These are phyloP conservation scores for Botrytis sinoallii DNA, from an alignment of 2,329 filamentous ascomycete genomes.

Conservation along the genomic window DNA sequence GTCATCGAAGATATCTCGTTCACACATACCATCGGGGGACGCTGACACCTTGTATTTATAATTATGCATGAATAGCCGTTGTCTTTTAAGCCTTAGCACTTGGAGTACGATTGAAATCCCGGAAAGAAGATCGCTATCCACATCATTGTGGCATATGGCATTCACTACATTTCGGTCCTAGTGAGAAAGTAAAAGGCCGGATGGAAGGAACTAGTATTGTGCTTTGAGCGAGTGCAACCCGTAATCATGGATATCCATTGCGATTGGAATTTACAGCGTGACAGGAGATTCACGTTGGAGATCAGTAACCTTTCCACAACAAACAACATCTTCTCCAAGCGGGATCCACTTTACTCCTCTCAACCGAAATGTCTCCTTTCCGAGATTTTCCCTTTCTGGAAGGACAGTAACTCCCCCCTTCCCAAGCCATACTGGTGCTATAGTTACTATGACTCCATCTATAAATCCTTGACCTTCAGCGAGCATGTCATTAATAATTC, in stretches of 20 bases:
- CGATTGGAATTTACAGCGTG: not conserved
- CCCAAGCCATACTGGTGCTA: slow-evolving; percentile 89
- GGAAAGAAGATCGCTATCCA: not conserved
- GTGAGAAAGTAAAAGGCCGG: not conserved
- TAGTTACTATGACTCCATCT: slow-evolving; percentile 78
- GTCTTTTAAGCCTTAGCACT: not conserved
- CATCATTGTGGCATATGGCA: not conserved
- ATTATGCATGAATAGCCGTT: not conserved
- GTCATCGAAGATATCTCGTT: too few species aligned
- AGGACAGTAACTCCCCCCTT: slow-evolving; percentile 75
- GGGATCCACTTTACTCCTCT: slow-evolving; percentile 27
- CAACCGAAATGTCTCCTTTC: slow-evolving; percentile 21
- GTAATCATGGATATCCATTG: not conserved
- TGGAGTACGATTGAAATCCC: not conserved
- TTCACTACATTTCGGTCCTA: not conserved
- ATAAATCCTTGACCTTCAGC: slow-evolving; percentile 59
- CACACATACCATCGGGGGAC: not conserved
- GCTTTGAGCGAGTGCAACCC: not conserved
- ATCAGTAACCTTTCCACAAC: slow-evolving; percentile 21
- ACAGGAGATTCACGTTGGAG: too few species aligned
- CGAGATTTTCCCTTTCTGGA: slow-evolving; percentile 44
- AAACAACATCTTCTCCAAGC: slow-evolving; percentile 30
- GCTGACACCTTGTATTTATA: not conserved
- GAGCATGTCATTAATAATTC: slow-evolving; percentile 80
- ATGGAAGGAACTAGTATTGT: not conserved